These are phyloP conservation scores for Clavispora phyllophila DNA, from an alignment of 805 yeast genomes.

Conservation along the genomic window DNA sequence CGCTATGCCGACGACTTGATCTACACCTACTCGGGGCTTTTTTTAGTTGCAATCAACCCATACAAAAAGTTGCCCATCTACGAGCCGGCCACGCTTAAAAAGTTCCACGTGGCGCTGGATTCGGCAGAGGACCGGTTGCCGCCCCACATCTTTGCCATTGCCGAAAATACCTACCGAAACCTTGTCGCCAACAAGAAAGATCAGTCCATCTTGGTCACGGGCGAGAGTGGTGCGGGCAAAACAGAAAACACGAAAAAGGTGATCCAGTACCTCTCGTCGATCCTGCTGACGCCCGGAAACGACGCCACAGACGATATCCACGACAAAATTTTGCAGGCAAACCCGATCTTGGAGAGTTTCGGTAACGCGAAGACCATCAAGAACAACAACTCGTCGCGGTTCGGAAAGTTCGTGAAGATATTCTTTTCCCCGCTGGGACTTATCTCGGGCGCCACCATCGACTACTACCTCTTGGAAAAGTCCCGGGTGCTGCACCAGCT, in stretches of 20 bases:
- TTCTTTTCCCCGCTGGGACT: constrained; percentile 61
- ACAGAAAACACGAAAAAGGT: constrained; percentile 96
- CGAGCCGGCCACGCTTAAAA: constrained; percentile 48
- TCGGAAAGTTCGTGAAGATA: constrained; percentile 92
- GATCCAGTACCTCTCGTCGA: constrained; percentile 82
- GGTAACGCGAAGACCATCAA: constrained; percentile 96
- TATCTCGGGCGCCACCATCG: constrained; percentile 85
- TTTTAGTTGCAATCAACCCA: constrained; percentile 93
- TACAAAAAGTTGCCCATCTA: constrained; percentile 73
- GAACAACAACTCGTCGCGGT: constrained; percentile 91
- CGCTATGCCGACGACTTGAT: constrained; percentile 77
- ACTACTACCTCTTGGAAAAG: constrained; percentile 90
- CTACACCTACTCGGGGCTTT: constrained; percentile 92
- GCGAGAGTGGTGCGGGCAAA: constrained; percentile 98
- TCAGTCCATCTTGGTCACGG: constrained; percentile 94
- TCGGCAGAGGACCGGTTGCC: constrained; percentile 32
- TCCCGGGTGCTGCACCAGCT: constrained; percentile 84
- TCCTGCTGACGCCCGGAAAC: constrained; percentile 39
- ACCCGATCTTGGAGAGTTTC: constrained; percentile 92
- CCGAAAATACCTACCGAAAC: constrained; percentile 80
- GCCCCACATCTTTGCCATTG: constrained; percentile 90
- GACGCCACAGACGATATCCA: constrained; percentile 51
- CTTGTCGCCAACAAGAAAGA: constrained; percentile 63
- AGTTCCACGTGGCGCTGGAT: constrained; percentile 40
- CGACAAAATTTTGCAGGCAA: constrained; percentile 82